Evolutionary conservation across 352 stramenopile species (phyloP).

Genomic region (Pythium pectinolyticum): DNA sequence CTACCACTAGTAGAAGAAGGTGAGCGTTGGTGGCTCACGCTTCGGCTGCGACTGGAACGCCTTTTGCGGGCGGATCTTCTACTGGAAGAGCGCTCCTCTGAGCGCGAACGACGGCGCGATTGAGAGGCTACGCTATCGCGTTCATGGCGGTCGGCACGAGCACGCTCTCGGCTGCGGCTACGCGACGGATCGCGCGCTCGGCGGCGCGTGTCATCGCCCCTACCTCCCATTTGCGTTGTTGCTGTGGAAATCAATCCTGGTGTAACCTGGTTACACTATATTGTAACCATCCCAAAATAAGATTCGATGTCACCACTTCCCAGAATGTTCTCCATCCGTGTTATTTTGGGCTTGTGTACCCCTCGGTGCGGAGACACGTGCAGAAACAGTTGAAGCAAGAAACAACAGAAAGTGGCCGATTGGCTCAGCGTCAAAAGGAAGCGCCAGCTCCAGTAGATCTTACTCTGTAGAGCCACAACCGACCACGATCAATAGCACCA

Average conservation of each 20-base stretch:
- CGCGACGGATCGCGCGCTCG: constrained; percentile 9
- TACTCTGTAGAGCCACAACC: background rate
- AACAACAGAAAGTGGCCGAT: background rate
- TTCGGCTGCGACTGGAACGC: background rate
- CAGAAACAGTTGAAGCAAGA: constrained; percentile 1
- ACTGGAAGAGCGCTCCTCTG: constrained; percentile 5
- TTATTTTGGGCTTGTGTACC: background rate
- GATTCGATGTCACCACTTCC: background rate
- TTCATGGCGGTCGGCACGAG: background rate
- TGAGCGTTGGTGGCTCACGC: constrained; percentile 1
- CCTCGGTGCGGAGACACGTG: background rate
- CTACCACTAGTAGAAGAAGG: background rate
- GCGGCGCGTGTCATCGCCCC: background rate
- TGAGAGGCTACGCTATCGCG: constrained; percentile 12
- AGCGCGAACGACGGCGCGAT: constrained; percentile 23
- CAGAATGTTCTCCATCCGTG: background rate
- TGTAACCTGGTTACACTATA: background rate
- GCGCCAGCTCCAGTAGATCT: background rate
- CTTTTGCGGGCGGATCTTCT: background rate
- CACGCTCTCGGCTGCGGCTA: constrained; percentile 8
- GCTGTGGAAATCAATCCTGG: background rate
- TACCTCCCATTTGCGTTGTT: background rate
- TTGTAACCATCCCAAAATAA: background rate
- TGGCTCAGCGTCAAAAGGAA: background rate
- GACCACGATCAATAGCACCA: too few relatives aligned